Evolutionary conservation across 495 filamentous ascomycete genomes (phyloP).

Genomic region (Penicillium malachiteum): DNA sequence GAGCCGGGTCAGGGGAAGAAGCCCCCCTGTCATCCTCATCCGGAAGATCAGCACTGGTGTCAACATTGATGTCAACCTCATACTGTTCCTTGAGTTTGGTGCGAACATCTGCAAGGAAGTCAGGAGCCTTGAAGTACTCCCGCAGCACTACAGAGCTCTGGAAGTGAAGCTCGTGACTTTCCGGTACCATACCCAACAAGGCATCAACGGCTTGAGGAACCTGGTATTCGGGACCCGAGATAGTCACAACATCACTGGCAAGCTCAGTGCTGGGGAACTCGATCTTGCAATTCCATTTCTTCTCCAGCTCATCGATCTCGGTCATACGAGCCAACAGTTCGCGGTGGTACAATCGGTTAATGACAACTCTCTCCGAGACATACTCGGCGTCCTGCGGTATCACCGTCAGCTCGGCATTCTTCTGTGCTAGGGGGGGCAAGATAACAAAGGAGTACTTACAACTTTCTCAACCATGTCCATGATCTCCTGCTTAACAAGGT

Average conservation of each 20-base stretch:
- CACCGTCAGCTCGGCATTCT: conserved; percentile 7
- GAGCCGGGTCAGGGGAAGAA: conserved; percentile 32
- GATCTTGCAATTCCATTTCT: conserved; percentile 98
- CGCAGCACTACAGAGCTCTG: conserved; percentile 71
- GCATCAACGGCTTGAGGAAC: conserved; percentile 93
- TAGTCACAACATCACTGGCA: conserved; percentile 92
- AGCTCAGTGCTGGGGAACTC: conserved; percentile 95
- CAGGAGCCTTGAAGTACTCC: conserved; percentile 72
- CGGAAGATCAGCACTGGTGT: conserved; percentile 43
- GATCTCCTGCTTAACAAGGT: conserved; percentile 97
- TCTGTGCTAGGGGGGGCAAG: neutral
- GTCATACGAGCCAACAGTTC: conserved; percentile 82
- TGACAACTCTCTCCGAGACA: conserved; percentile 84
- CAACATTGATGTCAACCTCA: conserved; percentile 77
- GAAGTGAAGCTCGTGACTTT: conserved; percentile 87
- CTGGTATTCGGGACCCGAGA: conserved; percentile 95
- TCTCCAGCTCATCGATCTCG: conserved; percentile 91
- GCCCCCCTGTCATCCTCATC: conserved; percentile 31
- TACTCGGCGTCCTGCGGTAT: conserved; percentile 80
- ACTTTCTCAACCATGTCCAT: conserved; percentile 99
- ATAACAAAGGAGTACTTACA: conserved; percentile 44
- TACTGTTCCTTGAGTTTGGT: conserved; percentile 87
- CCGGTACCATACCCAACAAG: conserved; percentile 95
- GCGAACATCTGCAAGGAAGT: conserved; percentile 74
- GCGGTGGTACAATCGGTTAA: conserved; percentile 93